These are phyloP conservation scores for Lasiosphaeria ovina DNA, from an alignment of 495 filamentous ascomycete genomes.

Conservation along the genomic window DNA sequence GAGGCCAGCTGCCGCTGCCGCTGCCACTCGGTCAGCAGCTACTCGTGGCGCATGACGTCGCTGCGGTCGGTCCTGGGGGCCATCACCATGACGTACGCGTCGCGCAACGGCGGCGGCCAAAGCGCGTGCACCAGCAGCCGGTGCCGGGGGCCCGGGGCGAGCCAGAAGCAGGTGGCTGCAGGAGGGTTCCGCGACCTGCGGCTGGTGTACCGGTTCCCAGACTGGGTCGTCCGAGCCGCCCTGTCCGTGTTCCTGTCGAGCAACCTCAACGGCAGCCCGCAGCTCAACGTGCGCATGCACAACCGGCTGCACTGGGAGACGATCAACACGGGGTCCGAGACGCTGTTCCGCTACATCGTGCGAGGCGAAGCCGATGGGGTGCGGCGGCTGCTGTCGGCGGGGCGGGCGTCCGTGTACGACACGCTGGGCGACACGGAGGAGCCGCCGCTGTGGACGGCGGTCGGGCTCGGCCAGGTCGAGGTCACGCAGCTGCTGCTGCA, in stretches of 20 bases:
- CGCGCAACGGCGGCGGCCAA: background rate
- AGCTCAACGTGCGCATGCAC: constrained; percentile 10
- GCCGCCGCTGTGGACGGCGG: constrained; percentile 2
- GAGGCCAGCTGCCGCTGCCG: background rate
- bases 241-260: constrained; percentile 13
- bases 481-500: constrained; percentile 2
- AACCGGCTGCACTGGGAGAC: background rate
- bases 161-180: background rate
- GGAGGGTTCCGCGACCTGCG: background rate
- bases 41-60: constrained; percentile 5
- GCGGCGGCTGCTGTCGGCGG: background rate
- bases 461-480: background rate
- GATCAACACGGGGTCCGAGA: background rate
- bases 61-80: constrained; percentile 2
- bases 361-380: constrained; percentile 1
- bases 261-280: constrained; percentile 12
- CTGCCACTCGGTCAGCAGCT: constrained; percentile 7
- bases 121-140: background rate
- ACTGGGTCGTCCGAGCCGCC: constrained; percentile 7
- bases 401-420: constrained; percentile 7
- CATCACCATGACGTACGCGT: constrained; percentile 6
- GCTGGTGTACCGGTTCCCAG: constrained; percentile 3
- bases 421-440: background rate
- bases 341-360: background rate
- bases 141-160: background rate